These are phyloP conservation scores for Apiospora rasikravindrae DNA, from an alignment of 2,329 filamentous ascomycete species.

Conservation along the genomic window DNA sequence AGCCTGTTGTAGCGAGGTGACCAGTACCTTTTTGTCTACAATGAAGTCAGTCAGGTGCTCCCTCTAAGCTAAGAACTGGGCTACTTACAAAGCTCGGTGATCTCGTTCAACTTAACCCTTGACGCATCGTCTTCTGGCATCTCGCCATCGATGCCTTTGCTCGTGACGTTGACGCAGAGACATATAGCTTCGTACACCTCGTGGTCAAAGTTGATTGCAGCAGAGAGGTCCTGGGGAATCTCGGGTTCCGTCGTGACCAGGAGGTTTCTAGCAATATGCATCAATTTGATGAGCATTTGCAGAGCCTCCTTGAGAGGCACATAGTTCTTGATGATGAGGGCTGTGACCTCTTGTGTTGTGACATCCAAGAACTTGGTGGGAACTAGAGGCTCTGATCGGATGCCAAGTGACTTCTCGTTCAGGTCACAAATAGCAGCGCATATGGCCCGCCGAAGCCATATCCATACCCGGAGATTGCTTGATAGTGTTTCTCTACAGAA, in stretches of 20 bases:
- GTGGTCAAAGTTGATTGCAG: slow-evolving; percentile 68
- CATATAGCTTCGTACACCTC: slow-evolving; percentile 70
- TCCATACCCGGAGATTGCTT: slow-evolving; percentile 69
- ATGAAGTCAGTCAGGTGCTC: slow-evolving; percentile 28
- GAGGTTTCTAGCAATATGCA: slow-evolving; percentile 70
- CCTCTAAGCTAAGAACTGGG: background rate
- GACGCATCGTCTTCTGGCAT: slow-evolving; percentile 62
- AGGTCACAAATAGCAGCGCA: slow-evolving; percentile 65
- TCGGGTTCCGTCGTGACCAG: slow-evolving; percentile 68
- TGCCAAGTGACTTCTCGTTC: slow-evolving; percentile 63
- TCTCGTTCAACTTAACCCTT: slow-evolving; percentile 62
- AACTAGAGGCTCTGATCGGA: slow-evolving; percentile 57
- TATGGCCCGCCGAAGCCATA: slow-evolving; percentile 67
- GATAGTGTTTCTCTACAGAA: slow-evolving; percentile 60
- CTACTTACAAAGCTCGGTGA: slow-evolving; percentile 66
- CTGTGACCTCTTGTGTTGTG: slow-evolving; percentile 66
- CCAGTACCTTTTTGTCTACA: slow-evolving; percentile 68
- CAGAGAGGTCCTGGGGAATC: slow-evolving; percentile 69
- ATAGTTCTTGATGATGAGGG: slow-evolving; percentile 68
- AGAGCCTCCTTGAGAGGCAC: slow-evolving; percentile 65
- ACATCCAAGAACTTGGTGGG: slow-evolving; percentile 57
- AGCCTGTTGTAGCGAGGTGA: slow-evolving; percentile 69
- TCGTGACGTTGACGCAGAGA: slow-evolving; percentile 69
- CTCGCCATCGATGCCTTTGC: slow-evolving; percentile 70
- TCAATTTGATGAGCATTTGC: slow-evolving; percentile 67